Evolutionary conservation across 441 rosid species (phyloP).

Genomic region (Flueggea neowawraea): DNA sequence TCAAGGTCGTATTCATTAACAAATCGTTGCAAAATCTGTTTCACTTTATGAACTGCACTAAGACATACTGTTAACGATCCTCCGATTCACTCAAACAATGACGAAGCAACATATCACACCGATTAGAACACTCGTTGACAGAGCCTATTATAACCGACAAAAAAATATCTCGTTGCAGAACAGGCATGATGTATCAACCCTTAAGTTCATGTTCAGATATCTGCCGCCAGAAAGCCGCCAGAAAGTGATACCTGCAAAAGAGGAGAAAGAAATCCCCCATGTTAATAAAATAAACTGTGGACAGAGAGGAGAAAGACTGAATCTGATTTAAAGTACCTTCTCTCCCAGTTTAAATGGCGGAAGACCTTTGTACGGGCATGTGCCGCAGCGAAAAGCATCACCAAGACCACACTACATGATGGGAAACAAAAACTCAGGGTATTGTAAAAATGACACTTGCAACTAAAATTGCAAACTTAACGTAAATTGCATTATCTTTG

Average conservation of each 20-base stretch:
- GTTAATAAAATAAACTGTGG: neutral
- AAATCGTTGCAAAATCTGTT: neutral
- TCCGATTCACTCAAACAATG: no score
- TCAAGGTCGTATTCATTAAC: no score
- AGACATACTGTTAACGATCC: neutral
- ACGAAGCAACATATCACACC: no score
- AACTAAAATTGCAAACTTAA: no score
- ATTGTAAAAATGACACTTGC: neutral
- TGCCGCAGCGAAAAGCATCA: conserved; percentile 91
- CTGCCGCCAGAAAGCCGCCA: conserved; percentile 76
- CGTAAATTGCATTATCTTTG: no score
- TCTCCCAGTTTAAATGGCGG: conserved; percentile 87
- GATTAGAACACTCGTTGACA: no score
- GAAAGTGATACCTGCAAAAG: conserved; percentile 61
- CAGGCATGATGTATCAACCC: neutral
- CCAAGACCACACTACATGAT: conserved; percentile 85
- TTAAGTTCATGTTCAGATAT: conserved; percentile 38
- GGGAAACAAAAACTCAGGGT: neutral
- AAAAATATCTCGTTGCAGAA: neutral
- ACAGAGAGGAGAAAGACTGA: neutral
- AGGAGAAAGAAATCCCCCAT: no score
- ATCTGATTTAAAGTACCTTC: conserved; percentile 45
- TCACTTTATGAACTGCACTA: neutral
- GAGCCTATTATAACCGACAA: neutral
- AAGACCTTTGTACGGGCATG: conserved; percentile 95